These are phyloP conservation scores for Pseudocercospora crystallina DNA, from an alignment of 2,329 filamentous ascomycete species.

Conservation along the genomic window DNA sequence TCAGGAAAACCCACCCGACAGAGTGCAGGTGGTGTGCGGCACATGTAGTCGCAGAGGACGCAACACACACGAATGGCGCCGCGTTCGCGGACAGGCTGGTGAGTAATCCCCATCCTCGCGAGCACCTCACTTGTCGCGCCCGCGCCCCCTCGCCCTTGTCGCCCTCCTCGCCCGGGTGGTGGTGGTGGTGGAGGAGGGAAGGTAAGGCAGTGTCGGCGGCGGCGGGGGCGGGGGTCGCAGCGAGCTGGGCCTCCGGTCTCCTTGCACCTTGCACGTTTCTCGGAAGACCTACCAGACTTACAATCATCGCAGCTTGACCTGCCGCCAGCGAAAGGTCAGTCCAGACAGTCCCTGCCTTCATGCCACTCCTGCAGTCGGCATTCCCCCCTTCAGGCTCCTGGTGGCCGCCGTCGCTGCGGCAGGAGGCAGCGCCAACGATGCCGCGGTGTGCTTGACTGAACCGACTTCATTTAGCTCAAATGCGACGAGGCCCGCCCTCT, in stretches of 20 bases:
- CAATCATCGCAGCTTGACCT: slow-evolving; percentile 29
- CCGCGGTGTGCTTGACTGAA: neutral
- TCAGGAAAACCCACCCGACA: too few species aligned
- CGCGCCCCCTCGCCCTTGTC: too few species aligned
- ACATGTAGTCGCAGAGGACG: too few species aligned
- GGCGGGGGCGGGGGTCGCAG: neutral
- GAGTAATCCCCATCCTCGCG: slow-evolving; percentile 9
- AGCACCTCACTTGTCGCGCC: neutral
- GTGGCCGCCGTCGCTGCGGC: neutral
- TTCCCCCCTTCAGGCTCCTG: neutral
- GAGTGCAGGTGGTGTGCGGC: too few species aligned
- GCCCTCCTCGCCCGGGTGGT: neutral
- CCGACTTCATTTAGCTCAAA: slow-evolving; percentile 51
- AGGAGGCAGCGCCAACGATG: neutral
- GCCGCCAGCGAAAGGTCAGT: slow-evolving; percentile 35
- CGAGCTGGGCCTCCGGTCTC: slow-evolving; percentile 14
- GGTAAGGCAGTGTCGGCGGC: neutral
- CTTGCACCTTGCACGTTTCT: neutral
- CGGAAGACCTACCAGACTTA: slow-evolving; percentile 1
- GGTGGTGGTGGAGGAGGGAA: neutral
- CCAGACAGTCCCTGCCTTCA: neutral
- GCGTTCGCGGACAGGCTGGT: slow-evolving; percentile 37
- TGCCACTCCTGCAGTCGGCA: neutral
- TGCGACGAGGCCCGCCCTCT: slow-evolving; percentile 63
- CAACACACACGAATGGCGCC: slow-evolving; percentile 24